Percentiles rank a stretch among this genome's conserved stretches.
Conservation (phyloP, 2,329 filamentous ascomycete genomes). For the Calonectria hawksworthii region DNA sequence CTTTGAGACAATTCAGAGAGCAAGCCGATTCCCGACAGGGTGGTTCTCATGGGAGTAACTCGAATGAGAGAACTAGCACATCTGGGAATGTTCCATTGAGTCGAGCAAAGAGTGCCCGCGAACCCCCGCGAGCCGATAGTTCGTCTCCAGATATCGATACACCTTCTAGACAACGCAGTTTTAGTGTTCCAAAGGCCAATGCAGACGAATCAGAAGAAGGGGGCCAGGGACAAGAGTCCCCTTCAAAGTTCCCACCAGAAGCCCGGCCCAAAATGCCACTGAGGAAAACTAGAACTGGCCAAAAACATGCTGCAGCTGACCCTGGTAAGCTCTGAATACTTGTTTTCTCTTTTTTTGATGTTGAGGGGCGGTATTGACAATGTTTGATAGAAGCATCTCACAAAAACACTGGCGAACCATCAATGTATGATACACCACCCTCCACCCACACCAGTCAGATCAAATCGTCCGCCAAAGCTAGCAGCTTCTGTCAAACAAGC, state of each 20-base stretch:
- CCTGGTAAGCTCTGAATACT: slow-evolving; percentile 37
- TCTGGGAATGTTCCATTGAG: slow-evolving; percentile 63
- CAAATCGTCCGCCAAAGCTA: slow-evolving; percentile 26
- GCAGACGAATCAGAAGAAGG: slow-evolving; percentile 13
- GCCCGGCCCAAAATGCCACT: slow-evolving; percentile 41
- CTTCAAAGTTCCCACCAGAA: slow-evolving; percentile 32
- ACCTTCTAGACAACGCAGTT: slow-evolving; percentile 48
- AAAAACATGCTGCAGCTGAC: slow-evolving; percentile 27
- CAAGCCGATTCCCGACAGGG: slow-evolving; percentile 65
- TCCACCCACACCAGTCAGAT: slow-evolving; percentile 35
- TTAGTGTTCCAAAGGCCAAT: slow-evolving; percentile 48
- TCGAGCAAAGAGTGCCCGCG: slow-evolving; percentile 62
- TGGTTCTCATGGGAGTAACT: slow-evolving; percentile 68
- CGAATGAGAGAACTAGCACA: slow-evolving; percentile 71
- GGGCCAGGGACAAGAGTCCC: slow-evolving; percentile 1
- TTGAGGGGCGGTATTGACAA: not conserved
- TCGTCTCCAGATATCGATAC: slow-evolving; percentile 38
- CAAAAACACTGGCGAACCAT: slow-evolving; percentile 49
- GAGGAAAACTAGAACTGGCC: slow-evolving; percentile 41
- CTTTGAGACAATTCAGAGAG: slow-evolving; percentile 61
- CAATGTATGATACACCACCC: slow-evolving; percentile 61
- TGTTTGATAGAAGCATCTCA: slow-evolving; percentile 30
- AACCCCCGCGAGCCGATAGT: slow-evolving; percentile 48
- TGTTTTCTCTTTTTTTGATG: no score
- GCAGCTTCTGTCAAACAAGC: slow-evolving; percentile 27